A percentile compares a stretch with the other conserved stretches of the same genome.
phyloP scores from a whole-genome alignment of 257 asterid species.

The Petunia axillaris region DNA sequence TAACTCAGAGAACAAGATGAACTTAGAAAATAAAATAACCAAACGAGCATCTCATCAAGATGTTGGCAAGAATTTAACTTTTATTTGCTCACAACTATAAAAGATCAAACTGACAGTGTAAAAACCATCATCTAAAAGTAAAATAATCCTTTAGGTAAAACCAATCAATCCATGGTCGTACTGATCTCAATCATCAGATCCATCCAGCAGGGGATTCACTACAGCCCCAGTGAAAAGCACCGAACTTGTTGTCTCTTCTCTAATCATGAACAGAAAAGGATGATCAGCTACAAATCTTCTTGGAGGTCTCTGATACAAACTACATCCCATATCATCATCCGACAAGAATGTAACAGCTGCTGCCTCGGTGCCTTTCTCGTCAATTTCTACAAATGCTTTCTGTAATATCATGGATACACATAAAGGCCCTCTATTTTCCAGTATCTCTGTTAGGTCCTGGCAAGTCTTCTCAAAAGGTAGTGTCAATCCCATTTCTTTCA shows the following conservation, averaged over 20 bases:
- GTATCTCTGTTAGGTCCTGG: not conserved
- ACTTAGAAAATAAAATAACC: too few species aligned
- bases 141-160: too few species aligned
- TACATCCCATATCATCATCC: not conserved
- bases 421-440: not conserved
- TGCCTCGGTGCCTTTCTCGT: constrained; percentile 29
- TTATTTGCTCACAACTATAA: too few species aligned
- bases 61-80: too few species aligned
- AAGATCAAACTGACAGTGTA: too few species aligned
- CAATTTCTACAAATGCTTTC: constrained; percentile 24
- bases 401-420: not conserved
- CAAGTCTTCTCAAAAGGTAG: constrained; percentile 3
- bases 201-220: constrained; percentile 3
- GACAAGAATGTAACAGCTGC: not conserved
- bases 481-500: constrained; percentile 14
- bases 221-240: constrained; percentile 26
- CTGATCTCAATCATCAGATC: too few species aligned
- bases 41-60: too few species aligned
- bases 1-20: too few species aligned
- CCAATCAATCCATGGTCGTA: too few species aligned
- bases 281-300: constrained; percentile 25
- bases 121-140: too few species aligned
- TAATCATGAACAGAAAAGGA: constrained; percentile 27
- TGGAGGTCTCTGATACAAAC: not conserved
- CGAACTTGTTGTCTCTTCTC: not conserved